These are phyloP conservation scores for Nemania serpens DNA, from an alignment of 2,329 filamentous ascomycete species.

Conservation along the genomic window DNA sequence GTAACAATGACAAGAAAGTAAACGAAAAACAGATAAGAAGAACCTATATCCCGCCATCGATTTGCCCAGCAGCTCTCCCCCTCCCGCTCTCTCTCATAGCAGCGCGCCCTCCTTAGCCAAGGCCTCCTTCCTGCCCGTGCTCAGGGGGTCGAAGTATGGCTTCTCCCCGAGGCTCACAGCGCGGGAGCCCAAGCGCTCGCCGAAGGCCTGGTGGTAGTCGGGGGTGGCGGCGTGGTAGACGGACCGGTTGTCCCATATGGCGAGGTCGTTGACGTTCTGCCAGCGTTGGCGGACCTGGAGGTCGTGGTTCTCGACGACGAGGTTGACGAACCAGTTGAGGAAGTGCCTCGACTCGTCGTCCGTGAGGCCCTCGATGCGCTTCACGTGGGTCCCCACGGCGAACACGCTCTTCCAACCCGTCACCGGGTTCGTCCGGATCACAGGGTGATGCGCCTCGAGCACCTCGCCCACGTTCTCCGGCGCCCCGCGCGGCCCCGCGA, in stretches of 20 bases:
- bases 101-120: slow-evolving; percentile 36
- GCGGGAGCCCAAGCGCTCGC: slow-evolving; percentile 51
- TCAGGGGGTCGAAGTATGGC: slow-evolving; percentile 55
- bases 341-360: slow-evolving; percentile 32
- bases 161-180: slow-evolving; percentile 56
- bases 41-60: too few relatives aligned
- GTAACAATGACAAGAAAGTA: too few relatives aligned
- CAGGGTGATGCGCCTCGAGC: slow-evolving; percentile 57
- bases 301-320: slow-evolving; percentile 39
- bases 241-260: slow-evolving; percentile 63
- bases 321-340: slow-evolving; percentile 36
- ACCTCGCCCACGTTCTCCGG: slow-evolving; percentile 59
- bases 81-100: slow-evolving; percentile 21
- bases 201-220: slow-evolving; percentile 53
- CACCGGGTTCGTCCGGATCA: slow-evolving; percentile 65
- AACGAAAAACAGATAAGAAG: too few relatives aligned
- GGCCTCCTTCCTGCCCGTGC: slow-evolving; percentile 49
- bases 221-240: slow-evolving; percentile 59
- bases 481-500: slow-evolving; percentile 53
- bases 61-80: too few relatives aligned
- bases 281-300: slow-evolving; percentile 41
- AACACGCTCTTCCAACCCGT: slow-evolving; percentile 63
- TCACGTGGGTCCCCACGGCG: slow-evolving; percentile 38
- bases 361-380: slow-evolving; percentile 35
- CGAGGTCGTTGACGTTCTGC: slow-evolving; percentile 43